Evolutionary conservation across 768 basidiomycete species (phyloP), one percentile per base, ranked within the genome.

Genomic region (Flagelloscypha sp.): DNA sequence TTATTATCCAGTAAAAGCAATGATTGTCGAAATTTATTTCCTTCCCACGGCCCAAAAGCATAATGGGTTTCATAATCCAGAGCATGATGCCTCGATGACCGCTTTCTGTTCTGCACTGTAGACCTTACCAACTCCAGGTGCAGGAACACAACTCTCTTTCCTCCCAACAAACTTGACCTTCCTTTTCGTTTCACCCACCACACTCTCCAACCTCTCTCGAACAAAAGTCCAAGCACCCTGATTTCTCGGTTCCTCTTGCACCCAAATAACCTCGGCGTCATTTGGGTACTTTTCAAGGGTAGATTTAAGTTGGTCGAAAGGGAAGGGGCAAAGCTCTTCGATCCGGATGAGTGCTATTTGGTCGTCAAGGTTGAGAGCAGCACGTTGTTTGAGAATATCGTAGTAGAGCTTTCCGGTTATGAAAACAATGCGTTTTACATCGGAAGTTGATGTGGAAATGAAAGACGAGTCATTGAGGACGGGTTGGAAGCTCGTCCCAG

Each of bases 291-390:
- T 44, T 25, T 44, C 31, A 21, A 93, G 55, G 1, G 62, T 61
- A 3, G 61, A 48, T 3, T 54, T 49, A 1, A 92, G 58, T 16
- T 61, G 59, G 0, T 51, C 38, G 54, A 86, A 89, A 0, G 92
- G 90, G 74, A 95, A 94, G 0, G 90, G 92, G 6, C 79, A 74
- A 2, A 94, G 65, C 52, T 93, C 90, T 50, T 94, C 87, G 27
- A 89, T 48, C n/a, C 85, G 74, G 20, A 89, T 57, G 36, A 93
- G 62, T 1, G 82, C 81, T 2, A 89, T 71, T 0, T 56, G 48
- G 29, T 66, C 62, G 11, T 66, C 58, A 6, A 79, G 52, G 1
- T 60, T 60, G 12, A 61, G 64, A 4, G 65, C 55, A 23, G 73
- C 58, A 6, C 87, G 76, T 38, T 82, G 75, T 44, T 82, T 85